Evolutionary conservation across 1,139 yeast genomes (phyloP).

Genomic region (Taphrina confusa): DNA sequence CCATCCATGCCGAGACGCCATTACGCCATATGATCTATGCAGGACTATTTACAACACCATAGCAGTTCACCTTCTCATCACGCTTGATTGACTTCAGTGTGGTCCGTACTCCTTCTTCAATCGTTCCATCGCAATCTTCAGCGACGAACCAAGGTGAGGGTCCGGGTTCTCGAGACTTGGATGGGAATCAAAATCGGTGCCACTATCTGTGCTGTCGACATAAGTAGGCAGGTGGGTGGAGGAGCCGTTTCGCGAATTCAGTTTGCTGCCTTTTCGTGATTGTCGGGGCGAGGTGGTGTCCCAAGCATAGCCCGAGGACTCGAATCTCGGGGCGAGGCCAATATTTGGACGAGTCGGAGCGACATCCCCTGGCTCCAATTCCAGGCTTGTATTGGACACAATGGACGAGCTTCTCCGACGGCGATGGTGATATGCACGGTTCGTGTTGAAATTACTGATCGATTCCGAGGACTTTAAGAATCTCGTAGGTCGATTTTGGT

Average conservation of each 20-base stretch:
- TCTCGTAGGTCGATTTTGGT: conserved; percentile 8
- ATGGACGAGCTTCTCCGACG: conserved; percentile 22
- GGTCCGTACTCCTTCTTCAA: neutral
- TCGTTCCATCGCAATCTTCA: neutral
- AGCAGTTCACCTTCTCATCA: too few relatives aligned
- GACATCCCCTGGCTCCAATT: conserved; percentile 28
- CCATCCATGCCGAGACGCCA: too few relatives aligned
- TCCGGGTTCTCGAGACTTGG: neutral
- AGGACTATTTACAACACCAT: too few relatives aligned
- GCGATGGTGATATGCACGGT: conserved; percentile 8
- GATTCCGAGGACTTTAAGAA: conserved; percentile 22
- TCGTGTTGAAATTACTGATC: conserved; percentile 5
- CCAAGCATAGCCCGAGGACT: conserved; percentile 16
- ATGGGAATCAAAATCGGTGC: neutral
- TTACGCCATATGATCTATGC: too few relatives aligned
- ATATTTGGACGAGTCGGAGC: conserved; percentile 20
- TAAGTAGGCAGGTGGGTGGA: neutral
- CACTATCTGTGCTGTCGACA: neutral
- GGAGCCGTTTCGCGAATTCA: neutral
- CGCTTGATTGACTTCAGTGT: neutral
- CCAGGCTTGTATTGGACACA: conserved; percentile 18
- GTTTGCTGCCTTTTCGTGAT: neutral
- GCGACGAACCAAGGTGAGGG: neutral
- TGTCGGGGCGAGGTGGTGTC: conserved; percentile 10
- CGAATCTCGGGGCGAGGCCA: conserved; percentile 9